Percentiles rank a stretch among this genome's conserved stretches.
Evolutionary conservation across 148 eudicot genomes (phyloP).

Genomic region (Chenopodium berlandieri): DNA sequence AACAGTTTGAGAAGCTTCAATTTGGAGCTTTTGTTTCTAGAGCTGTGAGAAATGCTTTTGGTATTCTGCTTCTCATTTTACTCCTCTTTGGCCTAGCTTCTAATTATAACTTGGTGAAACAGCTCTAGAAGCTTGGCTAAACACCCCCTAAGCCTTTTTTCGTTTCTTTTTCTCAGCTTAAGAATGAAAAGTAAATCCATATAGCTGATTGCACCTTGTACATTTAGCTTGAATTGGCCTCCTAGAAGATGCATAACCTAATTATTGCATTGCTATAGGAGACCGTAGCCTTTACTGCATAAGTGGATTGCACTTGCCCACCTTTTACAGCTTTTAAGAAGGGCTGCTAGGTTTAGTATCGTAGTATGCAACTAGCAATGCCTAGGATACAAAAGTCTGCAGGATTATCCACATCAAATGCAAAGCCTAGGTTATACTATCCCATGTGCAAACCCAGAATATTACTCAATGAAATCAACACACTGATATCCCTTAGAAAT

Average conservation of each 20-base stretch:
- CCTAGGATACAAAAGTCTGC: background rate
- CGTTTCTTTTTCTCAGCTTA: background rate
- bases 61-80: too few relatives aligned
- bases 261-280: background rate
- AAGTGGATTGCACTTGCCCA: background rate
- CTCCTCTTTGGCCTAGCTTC: too few relatives aligned
- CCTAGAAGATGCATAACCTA: background rate
- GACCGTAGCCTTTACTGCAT: background rate
- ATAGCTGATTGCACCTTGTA: background rate
- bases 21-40: too few relatives aligned
- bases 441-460: background rate
- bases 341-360: background rate
- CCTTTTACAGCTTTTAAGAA: background rate
- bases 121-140: too few relatives aligned
- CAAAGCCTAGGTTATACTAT: background rate
- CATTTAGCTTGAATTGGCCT: background rate
- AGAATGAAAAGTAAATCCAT: constrained; percentile 1
- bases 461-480: background rate
- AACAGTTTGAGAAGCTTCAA: too few relatives aligned
- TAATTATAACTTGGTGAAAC: too few relatives aligned
- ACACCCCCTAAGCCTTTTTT: background rate
- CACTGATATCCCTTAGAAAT: background rate
- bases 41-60: too few relatives aligned
- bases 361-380: background rate
- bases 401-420: background rate